Evolutionary conservation across 768 basidiomycete genomes (phyloP).

Genomic region (Pulveroboletus ravenelii): DNA sequence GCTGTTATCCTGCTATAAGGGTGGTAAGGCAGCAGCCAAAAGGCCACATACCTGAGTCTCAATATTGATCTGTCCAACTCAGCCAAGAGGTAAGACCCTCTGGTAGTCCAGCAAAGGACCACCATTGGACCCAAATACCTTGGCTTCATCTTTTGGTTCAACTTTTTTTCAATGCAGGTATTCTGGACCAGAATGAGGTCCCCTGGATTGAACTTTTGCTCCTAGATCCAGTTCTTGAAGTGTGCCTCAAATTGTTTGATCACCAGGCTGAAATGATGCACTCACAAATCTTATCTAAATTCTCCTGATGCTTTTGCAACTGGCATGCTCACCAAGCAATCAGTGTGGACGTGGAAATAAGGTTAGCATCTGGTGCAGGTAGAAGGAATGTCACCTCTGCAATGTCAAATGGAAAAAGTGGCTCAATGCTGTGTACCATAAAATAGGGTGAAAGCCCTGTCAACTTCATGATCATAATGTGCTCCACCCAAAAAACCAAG

Average conservation of each 20-base stretch:
- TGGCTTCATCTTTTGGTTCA: neutral
- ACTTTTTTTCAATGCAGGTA: neutral
- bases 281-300: neutral
- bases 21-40: neutral
- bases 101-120: neutral
- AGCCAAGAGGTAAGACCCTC: neutral
- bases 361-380: neutral
- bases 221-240: neutral
- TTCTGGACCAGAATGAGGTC: neutral
- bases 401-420: conserved; percentile 28
- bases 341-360: rapidly evolving
- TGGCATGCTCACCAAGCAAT: neutral
- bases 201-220: rapidly evolving
- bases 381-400: conserved; percentile 23
- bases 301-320: neutral
- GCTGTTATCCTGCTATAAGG: too few relatives aligned
- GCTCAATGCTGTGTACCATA: conserved; percentile 22
- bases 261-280: rapidly evolving
- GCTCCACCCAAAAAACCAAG: neutral
- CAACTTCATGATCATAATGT: too few relatives aligned
- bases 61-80: neutral
- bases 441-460: neutral
- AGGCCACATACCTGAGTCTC: rapidly evolving
- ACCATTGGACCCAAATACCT: neutral
- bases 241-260: neutral